Evolutionary conservation across 805 yeast genomes (phyloP), one percentile per base, ranked within the genome.

Genomic region (Suhomyces emberorum): DNA sequence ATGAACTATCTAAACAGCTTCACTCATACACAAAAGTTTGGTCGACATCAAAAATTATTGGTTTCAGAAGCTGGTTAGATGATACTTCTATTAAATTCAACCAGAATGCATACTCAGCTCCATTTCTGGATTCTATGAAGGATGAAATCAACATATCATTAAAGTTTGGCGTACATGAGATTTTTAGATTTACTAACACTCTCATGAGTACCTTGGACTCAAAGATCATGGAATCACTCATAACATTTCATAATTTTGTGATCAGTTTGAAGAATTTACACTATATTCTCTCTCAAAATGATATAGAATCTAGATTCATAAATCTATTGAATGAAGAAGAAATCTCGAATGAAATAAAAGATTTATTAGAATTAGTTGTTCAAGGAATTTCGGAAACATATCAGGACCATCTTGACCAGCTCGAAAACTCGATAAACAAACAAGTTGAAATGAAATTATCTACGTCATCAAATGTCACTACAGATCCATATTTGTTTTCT

Each of bases 11-110:
- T 5, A 38, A 39, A 4, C 36, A 29, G 7, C 37, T 57, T 4
- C 40, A 32, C 22, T 41, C 34, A 9, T 35, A 37, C 8, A 44
- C 57, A 3, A 32, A 35, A 18, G 35, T 48, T 1, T 64, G 70
- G 70, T 47, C 43, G 4, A 51, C 58, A 1, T 38, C 52, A 1
- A 52, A 50, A 3, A 32, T 54, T 15, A 42, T 64, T 25, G 70
- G 69, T 1, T 61, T 57, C 37, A 54, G 51, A 25, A 42, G 52
- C 35, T 65, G 70, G 70, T 43, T 61, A 23, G 55, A 51, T n/a
- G 44, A 38, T 26, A 46, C 37, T 9, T 22, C 17, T 5, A 43
- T 54, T 8, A 10, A n/a, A 2, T 53, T 54, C 23, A 33, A 27
- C 4, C 31, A 31, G n/a, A 38, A 38, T 12, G 16, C 31, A 3